These are phyloP conservation scores for Mucor plumbeus DNA, from an alignment of 371 early-diverging fungal species.

Conservation along the genomic window DNA sequence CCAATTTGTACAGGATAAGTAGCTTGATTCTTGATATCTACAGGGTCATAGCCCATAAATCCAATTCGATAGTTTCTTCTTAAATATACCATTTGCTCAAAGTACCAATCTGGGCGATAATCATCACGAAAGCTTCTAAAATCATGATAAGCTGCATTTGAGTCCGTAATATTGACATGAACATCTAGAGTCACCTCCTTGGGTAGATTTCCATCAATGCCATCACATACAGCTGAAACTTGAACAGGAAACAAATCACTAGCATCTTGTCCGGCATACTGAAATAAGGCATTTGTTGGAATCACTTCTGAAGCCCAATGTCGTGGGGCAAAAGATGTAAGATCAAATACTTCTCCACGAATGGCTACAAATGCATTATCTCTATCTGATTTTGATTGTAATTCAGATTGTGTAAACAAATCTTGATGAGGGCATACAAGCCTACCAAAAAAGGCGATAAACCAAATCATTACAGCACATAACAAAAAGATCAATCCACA, in stretches of 20 bases:
- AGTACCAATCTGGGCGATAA: conserved; percentile 60
- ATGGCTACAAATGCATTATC: conserved; percentile 64
- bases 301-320: conserved; percentile 60
- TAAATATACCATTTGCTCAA: conserved; percentile 56
- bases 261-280: conserved; percentile 76
- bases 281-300: conserved; percentile 41
- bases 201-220: conserved; percentile 39
- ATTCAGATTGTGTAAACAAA: conserved; percentile 61
- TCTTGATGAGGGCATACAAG: conserved; percentile 88
- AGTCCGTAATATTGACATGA: conserved; percentile 50
- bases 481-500: conserved; percentile 76
- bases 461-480: conserved; percentile 52
- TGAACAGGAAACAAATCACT: conserved; percentile 80
- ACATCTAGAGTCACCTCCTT: conserved; percentile 44
- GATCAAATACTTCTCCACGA: conserved; percentile 77
- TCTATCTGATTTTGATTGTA: conserved; percentile 48
- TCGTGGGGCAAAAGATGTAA: conserved; percentile 67
- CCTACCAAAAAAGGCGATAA: conserved; percentile 82
- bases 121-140: conserved; percentile 49
- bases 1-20: conserved; percentile 34
- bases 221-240: conserved; percentile 62
- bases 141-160: conserved; percentile 48
- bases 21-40: conserved; percentile 47
- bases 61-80: conserved; percentile 58
- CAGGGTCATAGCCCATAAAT: conserved; percentile 52